A percentile compares a stretch with the other conserved stretches of the same genome.
Evolutionary conservation across 2,329 filamentous ascomycete genomes (phyloP).

Genomic region (Talaromyces verruculosus): DNA sequence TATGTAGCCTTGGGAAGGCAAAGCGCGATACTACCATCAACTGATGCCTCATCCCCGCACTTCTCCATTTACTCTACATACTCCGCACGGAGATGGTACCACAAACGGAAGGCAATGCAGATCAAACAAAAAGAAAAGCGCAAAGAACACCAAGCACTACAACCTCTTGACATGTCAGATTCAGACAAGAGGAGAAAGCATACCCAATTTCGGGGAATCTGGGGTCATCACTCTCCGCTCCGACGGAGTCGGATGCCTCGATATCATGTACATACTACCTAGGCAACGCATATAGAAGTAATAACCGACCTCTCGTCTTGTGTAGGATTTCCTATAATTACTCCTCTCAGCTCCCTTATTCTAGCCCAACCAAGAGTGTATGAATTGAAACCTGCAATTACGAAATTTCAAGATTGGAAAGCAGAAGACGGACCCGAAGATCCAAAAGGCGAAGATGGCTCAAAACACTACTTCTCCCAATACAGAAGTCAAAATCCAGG

Average conservation of each 20-base stretch:
- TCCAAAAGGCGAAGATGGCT: neutral
- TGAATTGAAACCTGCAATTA: neutral
- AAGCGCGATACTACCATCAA: neutral
- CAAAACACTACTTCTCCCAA: neutral
- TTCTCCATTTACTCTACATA: neutral
- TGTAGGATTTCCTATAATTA: neutral
- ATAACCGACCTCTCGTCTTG: neutral
- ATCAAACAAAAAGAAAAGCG: neutral
- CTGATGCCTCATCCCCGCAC: neutral
- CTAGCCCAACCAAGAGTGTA: no score
- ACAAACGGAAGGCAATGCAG: neutral
- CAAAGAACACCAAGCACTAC: neutral
- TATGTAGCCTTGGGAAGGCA: neutral
- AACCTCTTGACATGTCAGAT: neutral
- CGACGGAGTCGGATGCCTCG: neutral
- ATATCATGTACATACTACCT: neutral
- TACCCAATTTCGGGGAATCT: neutral
- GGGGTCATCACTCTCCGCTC: neutral
- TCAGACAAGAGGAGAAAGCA: neutral
- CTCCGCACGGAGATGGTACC: neutral
- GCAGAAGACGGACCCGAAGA: no score
- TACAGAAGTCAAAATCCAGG: slow-evolving; percentile 23
- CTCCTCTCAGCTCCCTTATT: no score
- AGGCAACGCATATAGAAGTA: neutral
- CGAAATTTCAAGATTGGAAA: no score